Conservation (phyloP, 179 eudicot species). For the Silene coronaria region DNA sequence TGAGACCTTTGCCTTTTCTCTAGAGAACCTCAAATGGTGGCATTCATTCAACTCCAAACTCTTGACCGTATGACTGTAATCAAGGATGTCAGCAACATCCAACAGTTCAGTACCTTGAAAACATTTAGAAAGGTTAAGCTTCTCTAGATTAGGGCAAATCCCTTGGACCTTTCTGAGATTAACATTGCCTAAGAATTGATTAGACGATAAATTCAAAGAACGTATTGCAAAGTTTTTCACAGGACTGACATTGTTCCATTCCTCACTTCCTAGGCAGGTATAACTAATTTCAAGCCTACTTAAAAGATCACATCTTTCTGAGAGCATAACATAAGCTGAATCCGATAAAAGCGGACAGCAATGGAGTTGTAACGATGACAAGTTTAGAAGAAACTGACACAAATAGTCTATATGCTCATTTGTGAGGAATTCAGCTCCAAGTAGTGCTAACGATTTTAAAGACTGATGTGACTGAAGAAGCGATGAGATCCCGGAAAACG, state of each 20-base stretch:
- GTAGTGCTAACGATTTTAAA: constrained; percentile 16
- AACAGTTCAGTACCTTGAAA: constrained; percentile 8
- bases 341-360: constrained; percentile 20
- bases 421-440: constrained; percentile 22
- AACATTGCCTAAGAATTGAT: constrained; percentile 2
- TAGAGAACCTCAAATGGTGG: background rate
- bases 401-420: constrained; percentile 16
- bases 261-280: constrained; percentile 23
- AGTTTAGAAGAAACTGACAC: constrained; percentile 15
- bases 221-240: constrained; percentile 14
- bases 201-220: constrained; percentile 15
- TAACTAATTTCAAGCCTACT: constrained; percentile 18
- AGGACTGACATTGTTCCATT: background rate
- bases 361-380: constrained; percentile 17
- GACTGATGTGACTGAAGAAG: constrained; percentile 19
- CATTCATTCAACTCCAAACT: constrained; percentile 10
- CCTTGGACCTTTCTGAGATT: constrained; percentile 14
- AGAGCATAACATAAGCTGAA: constrained; percentile 23
- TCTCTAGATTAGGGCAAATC: constrained; percentile 23
- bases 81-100: constrained; percentile 27
- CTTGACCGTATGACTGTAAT: constrained; percentile 1
- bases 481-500: constrained; percentile 23
- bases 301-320: constrained; percentile 23
- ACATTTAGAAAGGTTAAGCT: constrained; percentile 14
- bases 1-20: background rate